Percentiles rank a stretch among this genome's conserved stretches.
Evolutionary conservation across 345 rosid genomes (phyloP).

Genomic region (Hypericum androsaemum): DNA sequence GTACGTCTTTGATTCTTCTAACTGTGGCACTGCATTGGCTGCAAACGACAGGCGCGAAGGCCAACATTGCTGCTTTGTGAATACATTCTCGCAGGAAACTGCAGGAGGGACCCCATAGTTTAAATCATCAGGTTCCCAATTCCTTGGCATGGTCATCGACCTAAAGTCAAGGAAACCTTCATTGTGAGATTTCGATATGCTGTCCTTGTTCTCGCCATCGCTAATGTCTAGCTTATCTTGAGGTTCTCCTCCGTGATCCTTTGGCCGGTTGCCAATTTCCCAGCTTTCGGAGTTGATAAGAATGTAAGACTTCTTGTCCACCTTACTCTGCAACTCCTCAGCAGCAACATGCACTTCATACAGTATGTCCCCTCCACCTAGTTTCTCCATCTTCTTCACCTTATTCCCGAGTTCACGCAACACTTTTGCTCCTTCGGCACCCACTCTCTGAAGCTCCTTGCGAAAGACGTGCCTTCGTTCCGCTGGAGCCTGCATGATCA

Average conservation of each 20-base stretch:
- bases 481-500: slow-evolving; percentile 52
- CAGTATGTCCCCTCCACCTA: slow-evolving; percentile 12
- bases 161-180: slow-evolving; percentile 17
- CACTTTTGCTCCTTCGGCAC: slow-evolving; percentile 51
- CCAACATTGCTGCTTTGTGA: slow-evolving; percentile 7
- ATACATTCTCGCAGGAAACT: neutral
- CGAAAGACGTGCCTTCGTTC: slow-evolving; percentile 63
- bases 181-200: slow-evolving; percentile 17
- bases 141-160: slow-evolving; percentile 1
- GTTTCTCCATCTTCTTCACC: slow-evolving; percentile 39
- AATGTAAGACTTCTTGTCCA: slow-evolving; percentile 29
- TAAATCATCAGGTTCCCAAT: neutral
- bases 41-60: slow-evolving; percentile 3
- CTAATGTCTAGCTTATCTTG: slow-evolving; percentile 1
- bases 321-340: slow-evolving; percentile 14
- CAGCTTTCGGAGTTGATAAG: slow-evolving; percentile 34
- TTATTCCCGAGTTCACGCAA: slow-evolving; percentile 41
- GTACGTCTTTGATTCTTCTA: slow-evolving; percentile 2
- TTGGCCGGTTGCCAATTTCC: slow-evolving; percentile 25
- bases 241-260: slow-evolving; percentile 22
- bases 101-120: neutral
- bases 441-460: slow-evolving; percentile 39
- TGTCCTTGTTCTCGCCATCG: slow-evolving; percentile 5
- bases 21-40: neutral
- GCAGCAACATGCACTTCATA: slow-evolving; percentile 17